A percentile compares a stretch with the other conserved stretches of the same genome.
Conservation (phyloP, 768 basidiomycete genomes). For the Punctularia strigosozonata region DNA sequence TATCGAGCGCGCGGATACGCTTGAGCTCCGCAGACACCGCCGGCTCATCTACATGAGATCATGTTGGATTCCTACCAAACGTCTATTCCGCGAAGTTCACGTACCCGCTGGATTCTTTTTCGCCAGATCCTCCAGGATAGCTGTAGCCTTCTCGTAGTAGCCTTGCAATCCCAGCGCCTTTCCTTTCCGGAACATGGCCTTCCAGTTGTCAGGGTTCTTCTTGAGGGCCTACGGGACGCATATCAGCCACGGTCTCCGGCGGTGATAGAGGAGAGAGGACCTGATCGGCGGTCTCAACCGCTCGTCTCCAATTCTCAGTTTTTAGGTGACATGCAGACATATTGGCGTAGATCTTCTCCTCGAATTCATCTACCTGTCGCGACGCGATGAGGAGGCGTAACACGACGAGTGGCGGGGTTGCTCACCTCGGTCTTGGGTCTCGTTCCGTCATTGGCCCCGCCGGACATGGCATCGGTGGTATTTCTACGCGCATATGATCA, state of each 20-base stretch:
- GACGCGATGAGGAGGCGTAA: background rate
- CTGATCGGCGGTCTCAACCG: conserved; percentile 73
- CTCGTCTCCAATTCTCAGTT: conserved; percentile 68
- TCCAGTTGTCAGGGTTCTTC: conserved; percentile 67
- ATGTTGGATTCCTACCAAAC: background rate
- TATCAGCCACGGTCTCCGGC: background rate
- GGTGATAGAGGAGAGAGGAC: conserved; percentile 17
- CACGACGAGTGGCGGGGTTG: background rate
- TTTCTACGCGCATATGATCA: conserved; percentile 8
- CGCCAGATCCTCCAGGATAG: conserved; percentile 52
- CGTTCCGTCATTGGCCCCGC: conserved; percentile 11
- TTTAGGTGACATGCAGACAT: conserved; percentile 81
- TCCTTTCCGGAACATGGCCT: conserved; percentile 72
- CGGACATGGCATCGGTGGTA: conserved; percentile 10
- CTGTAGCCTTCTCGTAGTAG: conserved; percentile 62
- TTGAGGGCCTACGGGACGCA: conserved; percentile 42
- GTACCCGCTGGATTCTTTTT: conserved; percentile 51
- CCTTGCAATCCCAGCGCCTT: conserved; percentile 72
- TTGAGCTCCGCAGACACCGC: conserved; percentile 54
- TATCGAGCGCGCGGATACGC: conserved; percentile 48
- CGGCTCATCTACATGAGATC: conserved; percentile 37
- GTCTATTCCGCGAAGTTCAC: conserved; percentile 2
- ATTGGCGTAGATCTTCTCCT: conserved; percentile 78
- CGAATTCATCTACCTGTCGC: conserved; percentile 53
- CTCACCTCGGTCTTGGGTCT: conserved; percentile 62